Conservation (phyloP, 2,329 filamentous ascomycete species). For the Camptophora hylomeconis region DNA sequence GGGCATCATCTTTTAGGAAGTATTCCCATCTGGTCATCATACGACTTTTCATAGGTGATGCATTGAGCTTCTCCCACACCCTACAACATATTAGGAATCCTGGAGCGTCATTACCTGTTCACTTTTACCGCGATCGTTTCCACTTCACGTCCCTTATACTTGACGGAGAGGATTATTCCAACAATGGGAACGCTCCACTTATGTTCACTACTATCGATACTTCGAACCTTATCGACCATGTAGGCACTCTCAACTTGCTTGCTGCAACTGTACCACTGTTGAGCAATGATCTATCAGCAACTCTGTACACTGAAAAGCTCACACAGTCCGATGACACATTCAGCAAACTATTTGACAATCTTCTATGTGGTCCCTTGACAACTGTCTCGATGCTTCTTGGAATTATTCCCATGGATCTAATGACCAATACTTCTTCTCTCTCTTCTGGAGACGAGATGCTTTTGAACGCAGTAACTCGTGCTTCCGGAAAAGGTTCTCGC, state of each 20-base stretch:
- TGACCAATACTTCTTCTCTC: constrained; percentile 34
- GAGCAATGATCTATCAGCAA: constrained; percentile 29
- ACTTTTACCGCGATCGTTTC: constrained; percentile 32
- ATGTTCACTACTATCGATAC: constrained; percentile 47
- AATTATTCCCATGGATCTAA: constrained; percentile 36
- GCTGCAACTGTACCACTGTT: constrained; percentile 37
- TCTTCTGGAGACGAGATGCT: too few species aligned
- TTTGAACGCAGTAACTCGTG: too few species aligned
- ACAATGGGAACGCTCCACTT: constrained; percentile 23
- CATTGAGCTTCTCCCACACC: constrained; percentile 38
- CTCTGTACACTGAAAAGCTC: constrained; percentile 37
- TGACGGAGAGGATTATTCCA: constrained; percentile 30
- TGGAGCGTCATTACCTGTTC: constrained; percentile 21
- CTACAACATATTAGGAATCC: constrained; percentile 31
- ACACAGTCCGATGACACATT: constrained; percentile 21
- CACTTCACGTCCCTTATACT: constrained; percentile 30
- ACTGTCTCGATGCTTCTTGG: constrained; percentile 40
- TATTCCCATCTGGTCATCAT: constrained; percentile 24
- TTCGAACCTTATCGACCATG: constrained; percentile 33
- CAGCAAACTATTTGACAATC: constrained; percentile 23
- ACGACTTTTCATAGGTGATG: constrained; percentile 37
- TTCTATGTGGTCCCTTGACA: constrained; percentile 35
- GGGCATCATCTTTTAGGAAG: constrained; percentile 16
- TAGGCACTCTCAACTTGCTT: constrained; percentile 35
- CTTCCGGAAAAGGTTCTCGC: too few species aligned